Evolutionary conservation across 805 yeast genomes (phyloP), one percentile per base, ranked within the genome.

Genomic region (Yarrowia divulgata): DNA sequence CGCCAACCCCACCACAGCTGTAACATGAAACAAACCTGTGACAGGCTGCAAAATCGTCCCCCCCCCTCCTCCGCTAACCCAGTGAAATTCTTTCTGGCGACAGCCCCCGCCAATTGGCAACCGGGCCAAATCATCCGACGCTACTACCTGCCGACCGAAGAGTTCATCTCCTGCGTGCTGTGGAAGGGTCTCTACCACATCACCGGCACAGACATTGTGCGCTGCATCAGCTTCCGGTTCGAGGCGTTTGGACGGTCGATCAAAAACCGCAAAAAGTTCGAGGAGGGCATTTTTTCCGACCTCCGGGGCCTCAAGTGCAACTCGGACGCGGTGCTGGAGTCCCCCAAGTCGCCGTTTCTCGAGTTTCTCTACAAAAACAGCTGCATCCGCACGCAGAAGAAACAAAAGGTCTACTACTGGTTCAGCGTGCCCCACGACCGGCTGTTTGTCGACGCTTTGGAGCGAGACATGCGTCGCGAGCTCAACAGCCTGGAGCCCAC

Each of bases 401-500:
- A 95, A 75, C 99, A 94, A 77, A 94, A 95, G 76, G 98, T 94
- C 52, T 94, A 94, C 77, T 92, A 90, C 78, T 95, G 98, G 98
- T 93, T 90, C 77, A 90, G 93, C 75, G 98, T 95, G 10, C 95
- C 95, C 32, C 98, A 94, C 78, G 97, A 93, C 76, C 88, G 90
- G 76, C 81, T 94, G 54, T 93, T 95, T 84, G 87, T 92, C 2
- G 98, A 95, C 78, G 98, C 98, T 0, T 80, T 95, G 55, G 98
- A 93, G 77, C 83, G 98, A 74, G 98, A 95, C 77, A 79, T 93
- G 75, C 93, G 91, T 79, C 88, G 90, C 73, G 97, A 93, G 76
- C 77, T 75, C 35, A 66, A 81, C 67, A 73, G 82, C 18, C 91
- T 88, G 71, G 80, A 80, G 8, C 85, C 95, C 1, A 89, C 97